Base-by-base conservation (phyloP, 305 asterid genomes). In the Fraxinus paxiana region DNA sequence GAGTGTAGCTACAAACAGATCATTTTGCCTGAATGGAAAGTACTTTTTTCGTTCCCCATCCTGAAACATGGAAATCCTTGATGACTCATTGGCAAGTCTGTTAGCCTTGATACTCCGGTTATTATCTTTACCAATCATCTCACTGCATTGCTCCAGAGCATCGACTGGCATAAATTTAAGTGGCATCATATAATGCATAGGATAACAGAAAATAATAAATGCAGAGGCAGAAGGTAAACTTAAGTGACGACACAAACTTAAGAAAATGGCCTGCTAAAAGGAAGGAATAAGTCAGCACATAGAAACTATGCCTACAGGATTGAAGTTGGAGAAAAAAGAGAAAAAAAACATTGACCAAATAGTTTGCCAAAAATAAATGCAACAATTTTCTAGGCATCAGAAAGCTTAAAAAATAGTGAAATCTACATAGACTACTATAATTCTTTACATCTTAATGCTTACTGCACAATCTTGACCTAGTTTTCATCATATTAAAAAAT, bases 11-110 rank as follows among this genome's bases (percentile, higher is more conserved):
- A 94, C 99, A 77, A 94, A 96, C 46, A 94, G 88, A 86, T 92
- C 88, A 79, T 94, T 92, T 88, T 92, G 98, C 91, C 84, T 92
- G 78, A 96, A 96, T 80, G 99, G 99, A 77, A 96, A 96, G 87
- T 90, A 91, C 82, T 86, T 92, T 86, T 81, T 91, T 13, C 90
- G 90, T 78, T 83, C 89, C 82, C 91, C 91, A 67, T 91, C 94
- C 84, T 86, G 92, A 79, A 82, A 78, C 90, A 83, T 63, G 28
- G 91, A 80, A 59, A 65, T 73, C 65, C 86, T 86, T 61, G 87
- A 59, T 61, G 94, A 87, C 81, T 72, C 89, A 85, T 87, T 88
- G 46, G 77, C 80, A 78, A 76, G 90, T 54, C 81, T 88, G 83
- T 77, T 80, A 77, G 89, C 71, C 70, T 75, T 85, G 77, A 72